These are phyloP conservation scores for Pyrus betulifolia DNA, from an alignment of 306 rosid genomes.

Conservation along the genomic window DNA sequence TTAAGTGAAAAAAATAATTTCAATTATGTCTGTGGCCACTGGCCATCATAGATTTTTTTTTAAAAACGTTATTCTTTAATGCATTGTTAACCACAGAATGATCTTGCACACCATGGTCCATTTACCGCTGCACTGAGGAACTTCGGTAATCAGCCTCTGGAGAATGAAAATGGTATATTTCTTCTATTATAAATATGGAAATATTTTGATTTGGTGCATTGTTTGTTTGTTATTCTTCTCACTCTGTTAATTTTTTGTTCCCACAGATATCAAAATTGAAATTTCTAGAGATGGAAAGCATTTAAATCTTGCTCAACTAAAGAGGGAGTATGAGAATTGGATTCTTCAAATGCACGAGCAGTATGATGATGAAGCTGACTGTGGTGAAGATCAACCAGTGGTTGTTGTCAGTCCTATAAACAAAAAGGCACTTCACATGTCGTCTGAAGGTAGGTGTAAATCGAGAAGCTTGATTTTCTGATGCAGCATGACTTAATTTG, in stretches of 20 bases:
- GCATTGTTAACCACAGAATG: conserved; percentile 38
- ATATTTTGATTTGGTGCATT: neutral
- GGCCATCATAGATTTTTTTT: neutral
- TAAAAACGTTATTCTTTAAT: neutral
- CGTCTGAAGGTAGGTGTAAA: conserved; percentile 40
- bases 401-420: conserved; percentile 37
- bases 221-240: neutral
- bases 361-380: conserved; percentile 48
- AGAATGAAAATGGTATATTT: conserved; percentile 35
- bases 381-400: conserved; percentile 46
- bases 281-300: conserved; percentile 23
- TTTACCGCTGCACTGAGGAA: conserved; percentile 47
- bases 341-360: conserved; percentile 42
- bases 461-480: neutral
- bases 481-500: neutral
- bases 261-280: conserved; percentile 21
- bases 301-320: conserved; percentile 31
- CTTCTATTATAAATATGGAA: neutral
- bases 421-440: conserved; percentile 34
- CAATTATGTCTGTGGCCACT: neutral
- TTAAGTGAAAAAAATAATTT: neutral
- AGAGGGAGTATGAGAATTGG: conserved; percentile 49
- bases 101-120: conserved; percentile 45
- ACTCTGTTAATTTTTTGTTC: conserved; percentile 8
- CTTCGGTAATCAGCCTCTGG: conserved; percentile 29